Evolutionary conservation across 2,329 filamentous ascomycete genomes (phyloP), one percentile per base, ranked within the genome.

Genomic region (Fulvia fulva): DNA sequence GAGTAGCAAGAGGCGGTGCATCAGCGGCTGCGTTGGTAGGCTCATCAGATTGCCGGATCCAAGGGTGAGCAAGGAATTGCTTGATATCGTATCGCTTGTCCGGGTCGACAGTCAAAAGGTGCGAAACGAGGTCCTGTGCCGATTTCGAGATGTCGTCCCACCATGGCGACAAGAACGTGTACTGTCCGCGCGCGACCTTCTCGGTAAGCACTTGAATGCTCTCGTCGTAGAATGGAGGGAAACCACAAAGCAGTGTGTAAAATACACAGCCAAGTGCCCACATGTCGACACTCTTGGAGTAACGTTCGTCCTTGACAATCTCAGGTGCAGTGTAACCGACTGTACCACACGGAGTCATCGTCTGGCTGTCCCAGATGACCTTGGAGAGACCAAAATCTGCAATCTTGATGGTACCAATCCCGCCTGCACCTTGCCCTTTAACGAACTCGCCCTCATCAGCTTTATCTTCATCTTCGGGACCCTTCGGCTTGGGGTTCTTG

Each of bases 261-360:
- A 99, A 81, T 11, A 99, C 94, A 73, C 94, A 99, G 14, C 94
- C 94, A 30, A 99, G 77, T 3, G 94, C 94, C 94, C 94, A 99
- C 94, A 99, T 99, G 71, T 99, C 94, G 47, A 99, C 94, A 53
- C 91, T 95, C 80, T 97, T 99, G 37, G 93, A 97, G 75, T 99
- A 99, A 22, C 92, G 86, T 77, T 99, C 94, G 75, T 99, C 94
- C 77, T 97, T 97, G 73, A 99, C 94, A 63, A 99, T 99, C 73
- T 99, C 94, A 7, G 94, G 94, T 3, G 94, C 94, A 3, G 94
- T 97, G 77, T 99, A 99, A 45, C 94, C 94, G 57, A 97, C 94
- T 0, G 94, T 99, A 58, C 94, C 94, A 74, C 94, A 99, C n/a
- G 94, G 94, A 2, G 94, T 99, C 90, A 97, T 97, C 9, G 94